Conservation (phyloP, 192 early-diverging fungal genomes). For the Podila epicladia region DNA sequence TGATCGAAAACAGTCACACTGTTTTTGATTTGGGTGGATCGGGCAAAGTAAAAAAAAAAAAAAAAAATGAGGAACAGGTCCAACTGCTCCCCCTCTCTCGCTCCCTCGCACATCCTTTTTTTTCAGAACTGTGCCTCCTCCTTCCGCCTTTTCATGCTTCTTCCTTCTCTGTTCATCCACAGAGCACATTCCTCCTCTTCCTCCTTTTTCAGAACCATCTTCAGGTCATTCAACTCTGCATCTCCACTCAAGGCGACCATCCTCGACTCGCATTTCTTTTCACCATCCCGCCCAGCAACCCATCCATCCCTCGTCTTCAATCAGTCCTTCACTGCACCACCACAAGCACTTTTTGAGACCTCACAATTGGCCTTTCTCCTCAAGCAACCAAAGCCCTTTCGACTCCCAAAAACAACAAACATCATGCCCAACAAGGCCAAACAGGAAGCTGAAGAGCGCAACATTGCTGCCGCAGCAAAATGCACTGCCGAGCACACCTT, state of each 20-base stretch:
- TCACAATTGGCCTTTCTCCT: conserved; percentile 1
- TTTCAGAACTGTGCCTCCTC: neutral
- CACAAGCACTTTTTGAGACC: neutral
- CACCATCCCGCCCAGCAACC: too few species aligned
- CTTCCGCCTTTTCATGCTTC: neutral
- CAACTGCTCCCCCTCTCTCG: neutral
- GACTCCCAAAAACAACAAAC: conserved; percentile 12
- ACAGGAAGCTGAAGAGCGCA: conserved; percentile 25
- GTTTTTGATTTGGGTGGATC: neutral
- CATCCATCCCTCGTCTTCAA: neutral
- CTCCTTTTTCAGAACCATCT: neutral
- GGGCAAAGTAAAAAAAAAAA: neutral
- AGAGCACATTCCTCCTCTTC: neutral
- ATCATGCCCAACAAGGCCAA: conserved; percentile 29
- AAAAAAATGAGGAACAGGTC: neutral
- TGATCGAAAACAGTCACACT: too few species aligned
- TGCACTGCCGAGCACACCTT: conserved; percentile 29
- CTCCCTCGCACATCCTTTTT: neutral
- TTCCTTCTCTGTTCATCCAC: neutral
- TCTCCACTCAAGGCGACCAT: neutral
- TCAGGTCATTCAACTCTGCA: neutral
- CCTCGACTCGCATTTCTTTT: neutral
- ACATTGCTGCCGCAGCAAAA: conserved; percentile 28
- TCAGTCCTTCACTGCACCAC: neutral
- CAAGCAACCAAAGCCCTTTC: neutral